Base-by-base conservation (phyloP, 768 basidiomycete species). In the Termitomyces eurrhizus region DNA sequence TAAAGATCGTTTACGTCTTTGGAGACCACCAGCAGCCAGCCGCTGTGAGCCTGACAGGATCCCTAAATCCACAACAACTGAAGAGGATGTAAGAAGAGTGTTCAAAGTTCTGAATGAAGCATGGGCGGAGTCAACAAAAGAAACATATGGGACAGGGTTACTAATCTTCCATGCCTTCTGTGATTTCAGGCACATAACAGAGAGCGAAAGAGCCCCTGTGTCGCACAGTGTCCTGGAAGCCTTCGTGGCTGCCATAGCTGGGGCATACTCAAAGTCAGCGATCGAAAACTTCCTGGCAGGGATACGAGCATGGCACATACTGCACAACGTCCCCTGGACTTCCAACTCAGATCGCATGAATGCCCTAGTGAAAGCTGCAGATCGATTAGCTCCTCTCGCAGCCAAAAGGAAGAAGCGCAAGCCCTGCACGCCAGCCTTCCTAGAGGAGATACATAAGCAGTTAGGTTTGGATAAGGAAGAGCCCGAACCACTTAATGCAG, bases 271-370 rank as follows among this genome's bases (percentile, higher is more conserved):
- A 3, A 69, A 67, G 0, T 62, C 51, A 18, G 69, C 77, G 0
- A 61, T 82, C 0, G n/a, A 54, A 2, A 81, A 80, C 66, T 80
- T 77, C 58, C 24, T 80, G 0, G 61, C 63, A 1, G 76, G 74
- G 0, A 45, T 83, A 1, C 63, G 29, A 29, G 29, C 29, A 29
- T 29, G 29, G 29, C 29, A 29, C 4, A 2, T 29, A 4, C 4
- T 29, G 29, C 29, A 29, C 29, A 29, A 29, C 4, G 29, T 29
- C 2, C 2, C 2, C 2, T 29, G 29, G 4, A 73, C 1, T 4
- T 29, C 4, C 4, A 4, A 29, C 4, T n/a, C n/a, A n/a, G n/a
- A 29, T 2, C 4, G 29, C 29, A 29, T 2, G 29, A 29, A 29
- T 29, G 29, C 29, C 4, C 4, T 29, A 4, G 2, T 29, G 4